Evolutionary conservation across 768 basidiomycete species (phyloP).

Genomic region (Lactarius evosmus): DNA sequence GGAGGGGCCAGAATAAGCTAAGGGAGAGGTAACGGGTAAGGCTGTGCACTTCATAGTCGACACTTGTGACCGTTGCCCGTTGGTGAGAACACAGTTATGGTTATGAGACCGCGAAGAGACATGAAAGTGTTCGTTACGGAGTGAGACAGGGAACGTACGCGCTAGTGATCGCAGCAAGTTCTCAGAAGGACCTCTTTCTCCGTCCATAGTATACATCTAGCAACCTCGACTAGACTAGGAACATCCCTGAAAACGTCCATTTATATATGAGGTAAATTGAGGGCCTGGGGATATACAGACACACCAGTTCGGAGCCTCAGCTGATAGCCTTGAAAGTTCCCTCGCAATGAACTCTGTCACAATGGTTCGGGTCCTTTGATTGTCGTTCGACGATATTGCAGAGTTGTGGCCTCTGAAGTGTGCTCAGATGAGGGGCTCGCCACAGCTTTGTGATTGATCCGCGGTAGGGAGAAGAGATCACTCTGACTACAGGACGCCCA

Average conservation of each 20-base stretch:
- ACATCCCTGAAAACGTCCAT: constrained; percentile 62
- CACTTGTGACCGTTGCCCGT: constrained; percentile 57
- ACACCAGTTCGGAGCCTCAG: constrained; percentile 94
- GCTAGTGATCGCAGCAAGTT: constrained; percentile 83
- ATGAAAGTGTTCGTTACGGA: constrained; percentile 4
- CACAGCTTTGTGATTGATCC: constrained; percentile 54
- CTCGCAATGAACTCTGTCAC: constrained; percentile 78
- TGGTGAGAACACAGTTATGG: constrained; percentile 55
- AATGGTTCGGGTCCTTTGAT: constrained; percentile 66
- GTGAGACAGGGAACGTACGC: constrained; percentile 54
- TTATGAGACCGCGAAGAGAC: constrained; percentile 66
- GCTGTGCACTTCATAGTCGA: constrained; percentile 58
- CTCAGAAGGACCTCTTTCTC: constrained; percentile 61
- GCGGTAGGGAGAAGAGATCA: no score
- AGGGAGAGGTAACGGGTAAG: constrained; percentile 42
- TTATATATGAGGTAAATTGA: neutral
- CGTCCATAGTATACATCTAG: constrained; percentile 86
- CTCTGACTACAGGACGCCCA: neutral
- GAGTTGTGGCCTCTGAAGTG: constrained; percentile 75
- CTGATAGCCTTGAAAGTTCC: constrained; percentile 65
- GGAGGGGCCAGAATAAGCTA: constrained; percentile 82
- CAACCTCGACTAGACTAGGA: constrained; percentile 83
- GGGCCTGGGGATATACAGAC: constrained; percentile 27
- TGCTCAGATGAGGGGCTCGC: constrained; percentile 72
- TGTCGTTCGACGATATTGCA: constrained; percentile 35